Evolutionary conservation across 306 rosid species (phyloP).

Genomic region (Canavalia ensiformis): DNA sequence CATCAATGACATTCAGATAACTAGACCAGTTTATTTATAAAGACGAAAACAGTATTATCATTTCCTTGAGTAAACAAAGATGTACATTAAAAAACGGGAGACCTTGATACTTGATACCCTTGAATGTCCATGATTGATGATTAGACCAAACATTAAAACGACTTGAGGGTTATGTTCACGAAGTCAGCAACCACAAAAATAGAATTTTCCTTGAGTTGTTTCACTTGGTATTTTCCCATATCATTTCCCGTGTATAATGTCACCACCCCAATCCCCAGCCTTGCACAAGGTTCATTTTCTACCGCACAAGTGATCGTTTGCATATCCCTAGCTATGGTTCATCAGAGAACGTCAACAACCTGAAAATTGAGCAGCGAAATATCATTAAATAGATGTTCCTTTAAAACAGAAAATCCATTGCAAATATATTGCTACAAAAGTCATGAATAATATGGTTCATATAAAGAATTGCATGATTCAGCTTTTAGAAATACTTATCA

Average conservation of each 20-base stretch:
- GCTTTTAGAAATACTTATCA: conserved; percentile 5
- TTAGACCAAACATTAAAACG: conserved; percentile 32
- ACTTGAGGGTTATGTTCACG: conserved; percentile 23
- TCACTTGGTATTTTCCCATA: conserved; percentile 29
- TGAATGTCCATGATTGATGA: not conserved
- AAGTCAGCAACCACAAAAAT: conserved; percentile 49
- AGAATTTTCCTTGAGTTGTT: not conserved
- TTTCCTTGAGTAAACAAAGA: conserved; percentile 28
- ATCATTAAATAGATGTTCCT: conserved; percentile 13
- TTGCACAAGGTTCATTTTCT: conserved; percentile 35
- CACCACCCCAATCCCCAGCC: conserved; percentile 37
- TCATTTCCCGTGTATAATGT: conserved; percentile 1
- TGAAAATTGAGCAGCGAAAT: conserved; percentile 46
- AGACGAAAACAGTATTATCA: not conserved
- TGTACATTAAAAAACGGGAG: conserved; percentile 19
- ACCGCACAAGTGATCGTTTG: conserved; percentile 7
- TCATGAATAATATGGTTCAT: conserved; percentile 1
- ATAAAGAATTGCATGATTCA: not conserved
- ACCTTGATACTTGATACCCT: not conserved
- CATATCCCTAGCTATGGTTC: conserved; percentile 38
- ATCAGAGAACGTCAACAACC: conserved; percentile 40
- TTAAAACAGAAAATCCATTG: conserved; percentile 25
- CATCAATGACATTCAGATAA: conserved; percentile 5
- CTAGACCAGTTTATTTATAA: not conserved
- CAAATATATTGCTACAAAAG: conserved; percentile 13